A percentile compares a stretch with the other conserved stretches of the same genome.
phyloP scores from a whole-genome alignment of 495 filamentous ascomycete species.

The Aspergillus cristatus region DNA sequence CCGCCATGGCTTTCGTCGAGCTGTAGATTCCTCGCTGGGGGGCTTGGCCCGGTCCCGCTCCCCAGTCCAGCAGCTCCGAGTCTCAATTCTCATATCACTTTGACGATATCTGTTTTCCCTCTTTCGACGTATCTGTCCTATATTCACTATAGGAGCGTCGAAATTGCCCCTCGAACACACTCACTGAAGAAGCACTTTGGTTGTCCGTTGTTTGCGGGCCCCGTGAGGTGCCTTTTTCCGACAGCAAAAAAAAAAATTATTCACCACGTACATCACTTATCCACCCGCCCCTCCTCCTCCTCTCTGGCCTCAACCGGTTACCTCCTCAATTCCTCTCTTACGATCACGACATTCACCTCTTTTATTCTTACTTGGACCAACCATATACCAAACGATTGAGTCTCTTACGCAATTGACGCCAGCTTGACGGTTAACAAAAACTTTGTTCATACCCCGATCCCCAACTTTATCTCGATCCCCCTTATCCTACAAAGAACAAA shows the following conservation, averaged over 20 bases:
- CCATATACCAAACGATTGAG: slow-evolving; percentile 1
- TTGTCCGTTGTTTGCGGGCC: slow-evolving; percentile 23
- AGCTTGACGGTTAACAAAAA: slow-evolving; percentile 14
- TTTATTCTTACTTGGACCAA: no score
- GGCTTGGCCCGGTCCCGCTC: slow-evolving; percentile 52
- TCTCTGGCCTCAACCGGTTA: slow-evolving; percentile 3
- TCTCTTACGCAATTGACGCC: slow-evolving; percentile 16
- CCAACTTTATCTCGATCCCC: slow-evolving; percentile 2
- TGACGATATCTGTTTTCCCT: slow-evolving; percentile 53
- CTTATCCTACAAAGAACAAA: slow-evolving; percentile 1
- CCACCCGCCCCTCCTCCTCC: slow-evolving; percentile 11
- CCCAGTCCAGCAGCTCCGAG: slow-evolving; percentile 78
- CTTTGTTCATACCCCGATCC: slow-evolving; percentile 6
- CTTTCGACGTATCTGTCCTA: slow-evolving; percentile 41
- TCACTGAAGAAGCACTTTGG: slow-evolving; percentile 32
- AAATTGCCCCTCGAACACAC: slow-evolving; percentile 40
- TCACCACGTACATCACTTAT: slow-evolving; percentile 6
- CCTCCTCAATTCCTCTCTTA: slow-evolving; percentile 8
- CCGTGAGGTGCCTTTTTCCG: slow-evolving; percentile 32
- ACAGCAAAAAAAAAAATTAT: slow-evolving; percentile 14
- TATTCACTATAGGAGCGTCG: slow-evolving; percentile 17
- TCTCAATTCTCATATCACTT: slow-evolving; percentile 42
- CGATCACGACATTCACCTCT: neutral
- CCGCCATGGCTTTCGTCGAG: slow-evolving; percentile 79
- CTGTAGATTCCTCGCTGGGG: slow-evolving; percentile 88